phyloP scores from a whole-genome alignment of 1,284 basidiomycete species.

The Irpex rosettiformis region DNA sequence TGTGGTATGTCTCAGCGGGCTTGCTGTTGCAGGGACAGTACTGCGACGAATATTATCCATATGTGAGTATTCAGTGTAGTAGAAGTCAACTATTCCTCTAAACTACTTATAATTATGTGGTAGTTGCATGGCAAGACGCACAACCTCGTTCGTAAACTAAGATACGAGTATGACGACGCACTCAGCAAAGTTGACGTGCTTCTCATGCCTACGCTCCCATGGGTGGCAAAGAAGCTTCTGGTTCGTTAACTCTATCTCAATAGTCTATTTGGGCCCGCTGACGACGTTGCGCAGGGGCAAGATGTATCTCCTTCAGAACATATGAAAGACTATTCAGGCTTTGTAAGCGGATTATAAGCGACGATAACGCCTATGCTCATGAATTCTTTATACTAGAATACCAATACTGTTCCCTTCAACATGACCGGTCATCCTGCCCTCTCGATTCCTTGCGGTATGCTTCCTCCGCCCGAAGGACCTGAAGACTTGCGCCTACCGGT shows the following conservation, averaged over 20 bases:
- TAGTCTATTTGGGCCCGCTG: not conserved
- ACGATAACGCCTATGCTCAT: not conserved
- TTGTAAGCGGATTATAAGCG: constrained; percentile 17
- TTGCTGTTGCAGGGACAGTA: constrained; percentile 24
- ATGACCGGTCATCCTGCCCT: constrained; percentile 33
- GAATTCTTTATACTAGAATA: constrained; percentile 11
- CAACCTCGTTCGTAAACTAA: constrained; percentile 39
- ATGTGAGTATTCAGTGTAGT: constrained; percentile 11
- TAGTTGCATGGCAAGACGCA: constrained; percentile 33
- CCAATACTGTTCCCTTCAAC: constrained; percentile 22
- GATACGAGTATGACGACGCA: constrained; percentile 36
- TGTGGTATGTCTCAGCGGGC: constrained; percentile 20
- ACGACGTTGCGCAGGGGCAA: constrained; percentile 12
- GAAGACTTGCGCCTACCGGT: constrained; percentile 29
- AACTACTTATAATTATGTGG: not conserved
- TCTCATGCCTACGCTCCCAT: constrained; percentile 41
- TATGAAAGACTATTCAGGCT: constrained; percentile 20
- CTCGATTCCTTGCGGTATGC: constrained; percentile 30
- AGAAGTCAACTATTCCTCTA: not conserved
- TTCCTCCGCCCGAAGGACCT: constrained; percentile 28
- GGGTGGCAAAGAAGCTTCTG: constrained; percentile 22
- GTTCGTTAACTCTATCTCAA: constrained; percentile 7
- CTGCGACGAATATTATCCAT: constrained; percentile 28
- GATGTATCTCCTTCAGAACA: constrained; percentile 18
- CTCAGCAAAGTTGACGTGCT: constrained; percentile 39